Base-by-base conservation (phyloP, 2,329 filamentous ascomycete species). In the Hypomyces rosellus region DNA sequence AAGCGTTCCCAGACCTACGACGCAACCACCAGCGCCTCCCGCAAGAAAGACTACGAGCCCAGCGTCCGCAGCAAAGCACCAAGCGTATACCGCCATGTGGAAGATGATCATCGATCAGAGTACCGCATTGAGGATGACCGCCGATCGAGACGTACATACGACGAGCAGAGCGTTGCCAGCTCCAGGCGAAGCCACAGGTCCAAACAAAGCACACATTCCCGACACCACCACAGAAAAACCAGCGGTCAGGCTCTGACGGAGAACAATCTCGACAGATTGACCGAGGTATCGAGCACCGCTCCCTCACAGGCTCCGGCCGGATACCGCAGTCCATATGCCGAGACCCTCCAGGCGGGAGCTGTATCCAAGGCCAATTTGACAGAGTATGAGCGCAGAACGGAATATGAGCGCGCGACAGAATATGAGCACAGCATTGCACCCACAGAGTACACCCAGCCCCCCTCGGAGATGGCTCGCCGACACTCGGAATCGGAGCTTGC, bases 261-360 rank as follows among this genome's bases (percentile, higher is more conserved):
- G 51, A 62, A 63, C 49, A 82, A 82, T 58, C 75, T 82, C 45
- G 73, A 74, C 57, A 71, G 75, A 2, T 69, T 74, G 51, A 76
- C 73, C 48, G 78, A 81, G 57, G 71, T 78, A 2, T 79, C 77
- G 1, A 70, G 74, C 16, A 71, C 70, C 3, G 55, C 71, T 0
- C 74, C 77, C 0, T 78, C 75, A 20, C 65, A 61, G 36, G 64
- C 67, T 4, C 71, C 73, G 1, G 68, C 70, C 2, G 68, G 68
- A n/a, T 69, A 76, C 67, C 34, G 67, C 62, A 52, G 61, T 34
- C 62, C 65, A 1, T 67, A 66, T 33, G 64, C 60, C 33, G 64
- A 69, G 58, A 65, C 61, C n/a, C 46, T 67, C 73, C 8, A 52
- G 74, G 76, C 34, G 65, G 73, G 63, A 66, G 65, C 54, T 74